Evolutionary conservation across 495 filamentous ascomycete genomes (phyloP), one percentile per base, ranked within the genome.

Genomic region (Halenospora varia): DNA sequence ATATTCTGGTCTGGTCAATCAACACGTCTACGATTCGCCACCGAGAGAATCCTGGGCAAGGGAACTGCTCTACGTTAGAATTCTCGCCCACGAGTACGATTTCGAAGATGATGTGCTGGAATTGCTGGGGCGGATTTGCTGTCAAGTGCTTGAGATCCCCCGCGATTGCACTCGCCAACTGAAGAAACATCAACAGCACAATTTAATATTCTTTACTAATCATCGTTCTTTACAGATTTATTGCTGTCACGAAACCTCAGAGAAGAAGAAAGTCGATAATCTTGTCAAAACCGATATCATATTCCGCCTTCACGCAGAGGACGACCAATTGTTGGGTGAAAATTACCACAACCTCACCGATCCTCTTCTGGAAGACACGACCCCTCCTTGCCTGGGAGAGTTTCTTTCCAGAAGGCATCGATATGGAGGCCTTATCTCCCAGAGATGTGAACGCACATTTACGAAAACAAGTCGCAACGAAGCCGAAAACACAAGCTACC

Each of bases 381-480:
- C 18, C 11, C 26, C 62, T 44, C n/a, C 22, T 66, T n/a, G 56
- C 55, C 29, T 63, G 57, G 60, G 57, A 61, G 55, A 59, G 26
- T 19, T 44, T 55, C 2, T 63, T 60, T 24, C 57, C 61, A n/a
- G 61, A 63, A 13, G 57, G 48, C 56, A 62, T 59, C 52, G 73
- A 66, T 58, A 85, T 88, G 80, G 87, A 89, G 67, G 84, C 88
- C 15, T 71, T 92, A 48, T 88, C 87, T 19, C 87, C 87, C 15
- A 77, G 86, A 55, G 85, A 89, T 66, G 82, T 79, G 15, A 92
- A 93, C 66, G 79, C 76, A 59, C 77, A 78, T 55, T 22, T 68
- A 17, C 53, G 57, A 56, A 68, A 68, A 45, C 57, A 56, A 25
- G 18, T 70, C 67, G 58, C 71, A 65, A 57, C 73, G 69, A 85